Base-by-base conservation (phyloP, 1,139 yeast genomes). In the Protomyces pachydermus region DNA sequence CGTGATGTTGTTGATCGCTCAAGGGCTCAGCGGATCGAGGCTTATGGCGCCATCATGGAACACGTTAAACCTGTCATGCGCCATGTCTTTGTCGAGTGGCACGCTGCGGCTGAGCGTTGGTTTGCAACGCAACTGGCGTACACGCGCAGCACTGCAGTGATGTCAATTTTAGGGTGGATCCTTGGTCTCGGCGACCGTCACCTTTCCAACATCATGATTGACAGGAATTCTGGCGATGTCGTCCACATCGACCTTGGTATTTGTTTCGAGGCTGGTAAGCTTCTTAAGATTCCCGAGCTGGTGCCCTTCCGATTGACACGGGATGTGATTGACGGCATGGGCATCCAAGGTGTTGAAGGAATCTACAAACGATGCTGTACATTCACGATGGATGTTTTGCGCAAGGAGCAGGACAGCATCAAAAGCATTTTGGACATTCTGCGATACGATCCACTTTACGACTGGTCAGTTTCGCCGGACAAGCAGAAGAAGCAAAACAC, bases 161-260 rank as follows among this genome's bases (percentile, higher is more conserved):
- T 87, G 1, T 91, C 97, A 0, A 88, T 95, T 61, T 85, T 91
- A 23, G 98, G 98, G 0, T 81, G 88, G 73, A 80, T 91, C 10
- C 77, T 95, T 38, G 99, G 99, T 0, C 79, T 95, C 12, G 99
- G 99, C 1, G 99, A 95, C 73, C 79, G 99, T 32, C 99, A 95
- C 74, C 84, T 96, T 72, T 90, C 90, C 73, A 95, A 95, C 73
- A 87, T 95, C 53, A 75, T 95, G 65, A 73, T 95, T n/a, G 98
- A 95, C 73, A 79, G 80, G 61, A 73, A 73, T 16, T 81, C 88
- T 0, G 98, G 98, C 0, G 97, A 91, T 69, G 96, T 97, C 0
- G 85, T 95, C 35, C 98, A 95, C 74, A 95, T 95, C 71, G 99
- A 95, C 74, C 78, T 95, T 42, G 99, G 98, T 0, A 93, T 93